Evolutionary conservation across 2,329 filamentous ascomycete genomes (phyloP).

Genomic region (Epichloe hybrida): DNA sequence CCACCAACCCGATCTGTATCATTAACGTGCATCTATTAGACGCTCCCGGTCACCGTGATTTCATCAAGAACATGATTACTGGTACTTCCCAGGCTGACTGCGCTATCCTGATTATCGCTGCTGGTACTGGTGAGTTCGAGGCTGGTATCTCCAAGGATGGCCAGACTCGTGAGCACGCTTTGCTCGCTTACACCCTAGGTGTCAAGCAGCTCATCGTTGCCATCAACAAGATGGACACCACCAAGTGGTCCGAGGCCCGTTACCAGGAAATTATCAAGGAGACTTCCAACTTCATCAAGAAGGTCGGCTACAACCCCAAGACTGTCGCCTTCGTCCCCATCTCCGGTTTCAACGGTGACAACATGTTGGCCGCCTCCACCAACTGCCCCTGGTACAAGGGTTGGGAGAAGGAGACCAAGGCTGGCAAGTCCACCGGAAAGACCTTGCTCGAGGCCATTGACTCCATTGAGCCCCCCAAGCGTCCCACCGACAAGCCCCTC

Average conservation of each 20-base stretch:
- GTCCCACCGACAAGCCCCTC: constrained; percentile 97
- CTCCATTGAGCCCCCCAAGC: constrained; percentile 77
- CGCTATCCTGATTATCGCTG: constrained; percentile 99
- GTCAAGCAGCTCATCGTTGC: constrained; percentile 99
- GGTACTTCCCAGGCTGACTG: constrained; percentile 99
- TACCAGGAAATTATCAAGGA: constrained; percentile 99
- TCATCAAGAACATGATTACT: constrained; percentile 99
- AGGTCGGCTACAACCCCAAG: constrained; percentile 99
- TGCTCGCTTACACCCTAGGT: constrained; percentile 99
- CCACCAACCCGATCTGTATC: background rate
- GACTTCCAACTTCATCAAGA: constrained; percentile 99
- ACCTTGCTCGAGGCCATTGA: constrained; percentile 99
- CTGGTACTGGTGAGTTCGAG: constrained; percentile 99
- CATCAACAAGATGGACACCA: constrained; percentile 99
- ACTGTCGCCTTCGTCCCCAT: constrained; percentile 95
- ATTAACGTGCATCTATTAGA: constrained; percentile 34
- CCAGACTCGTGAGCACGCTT: constrained; percentile 99
- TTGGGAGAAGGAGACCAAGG: constrained; percentile 93
- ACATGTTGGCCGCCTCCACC: constrained; percentile 83
- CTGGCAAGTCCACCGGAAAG: constrained; percentile 82
- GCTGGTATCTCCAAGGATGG: constrained; percentile 99
- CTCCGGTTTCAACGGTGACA: constrained; percentile 99
- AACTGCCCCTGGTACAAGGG: constrained; percentile 99
- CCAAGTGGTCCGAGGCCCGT: constrained; percentile 94
- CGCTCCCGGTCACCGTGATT: constrained; percentile 99